These are phyloP conservation scores for Pueraria montana DNA, from an alignment of 306 rosid genomes.

Conservation along the genomic window DNA sequence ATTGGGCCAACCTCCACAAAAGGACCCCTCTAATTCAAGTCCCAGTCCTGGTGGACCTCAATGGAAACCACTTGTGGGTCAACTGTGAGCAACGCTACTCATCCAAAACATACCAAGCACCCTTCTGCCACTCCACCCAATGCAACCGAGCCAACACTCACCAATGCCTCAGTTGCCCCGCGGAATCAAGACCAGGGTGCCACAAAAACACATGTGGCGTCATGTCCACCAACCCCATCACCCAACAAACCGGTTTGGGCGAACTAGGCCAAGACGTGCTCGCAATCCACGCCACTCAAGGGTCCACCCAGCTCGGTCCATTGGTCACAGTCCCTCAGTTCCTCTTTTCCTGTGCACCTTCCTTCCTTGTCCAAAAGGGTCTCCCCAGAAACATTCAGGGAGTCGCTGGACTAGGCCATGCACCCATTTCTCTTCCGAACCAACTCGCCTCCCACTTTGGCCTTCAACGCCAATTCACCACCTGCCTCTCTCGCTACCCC, in stretches of 20 bases:
- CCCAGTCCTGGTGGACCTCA: constrained; percentile 61
- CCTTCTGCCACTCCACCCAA: constrained; percentile 63
- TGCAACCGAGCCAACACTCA: constrained; percentile 60
- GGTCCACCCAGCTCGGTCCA: constrained; percentile 41
- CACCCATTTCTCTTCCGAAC: constrained; percentile 53
- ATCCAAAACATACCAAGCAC: constrained; percentile 58
- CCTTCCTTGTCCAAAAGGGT: constrained; percentile 51
- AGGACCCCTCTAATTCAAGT: constrained; percentile 50
- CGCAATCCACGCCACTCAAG: constrained; percentile 41
- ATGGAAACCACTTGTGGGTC: constrained; percentile 53
- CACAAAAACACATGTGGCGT: constrained; percentile 62
- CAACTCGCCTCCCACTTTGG: constrained; percentile 67
- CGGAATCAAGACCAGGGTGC: constrained; percentile 51
- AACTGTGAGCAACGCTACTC: constrained; percentile 59
- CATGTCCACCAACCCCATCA: constrained; percentile 59
- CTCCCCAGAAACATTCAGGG: constrained; percentile 61
- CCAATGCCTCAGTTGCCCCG: constrained; percentile 53
- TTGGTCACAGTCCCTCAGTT: constrained; percentile 50
- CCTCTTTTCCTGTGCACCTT: constrained; percentile 72
- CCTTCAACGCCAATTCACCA: constrained; percentile 52
- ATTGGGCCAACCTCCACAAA: constrained; percentile 59
- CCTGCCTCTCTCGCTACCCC: constrained; percentile 55
- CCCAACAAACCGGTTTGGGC: constrained; percentile 50
- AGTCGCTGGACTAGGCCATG: constrained; percentile 56
- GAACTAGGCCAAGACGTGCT: constrained; percentile 67